phyloP scores from a whole-genome alignment of 495 filamentous ascomycete species.

The Cercophora sp. region DNA sequence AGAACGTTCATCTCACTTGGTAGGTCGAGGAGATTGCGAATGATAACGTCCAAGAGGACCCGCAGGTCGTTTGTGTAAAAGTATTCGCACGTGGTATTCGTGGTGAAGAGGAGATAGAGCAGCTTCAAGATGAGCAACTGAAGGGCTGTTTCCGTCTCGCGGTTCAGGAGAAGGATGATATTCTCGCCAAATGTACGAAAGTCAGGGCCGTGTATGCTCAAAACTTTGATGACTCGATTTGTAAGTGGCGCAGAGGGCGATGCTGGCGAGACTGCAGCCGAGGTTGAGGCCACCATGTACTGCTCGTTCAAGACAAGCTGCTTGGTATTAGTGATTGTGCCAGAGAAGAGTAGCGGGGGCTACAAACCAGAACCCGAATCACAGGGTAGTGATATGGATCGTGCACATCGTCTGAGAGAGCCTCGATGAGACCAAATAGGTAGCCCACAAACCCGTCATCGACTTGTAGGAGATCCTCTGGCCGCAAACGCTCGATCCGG shows the following conservation, averaged over 20 bases:
- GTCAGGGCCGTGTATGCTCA: slow-evolving; percentile 69
- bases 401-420: slow-evolving; percentile 79
- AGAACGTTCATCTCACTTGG: slow-evolving; percentile 75
- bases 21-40: slow-evolving; percentile 91
- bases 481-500: slow-evolving; percentile 75
- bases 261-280: slow-evolving; percentile 50
- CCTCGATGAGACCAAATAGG: slow-evolving; percentile 85
- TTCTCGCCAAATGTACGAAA: slow-evolving; percentile 98
- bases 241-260: slow-evolving; percentile 56
- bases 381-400: slow-evolving; percentile 97
- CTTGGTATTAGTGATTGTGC: background rate
- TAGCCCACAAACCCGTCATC: slow-evolving; percentile 82
- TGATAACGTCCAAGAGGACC: slow-evolving; percentile 91
- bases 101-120: slow-evolving; percentile 91
- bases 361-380: slow-evolving; percentile 80
- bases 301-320: slow-evolving; percentile 97
- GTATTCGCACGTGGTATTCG: slow-evolving; percentile 85
- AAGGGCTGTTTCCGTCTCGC: slow-evolving; percentile 88
- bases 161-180: slow-evolving; percentile 91
- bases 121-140: slow-evolving; percentile 94
- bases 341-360: background rate
- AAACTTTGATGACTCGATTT: slow-evolving; percentile 87
- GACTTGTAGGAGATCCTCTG: slow-evolving; percentile 72
- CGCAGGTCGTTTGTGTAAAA: slow-evolving; percentile 97
- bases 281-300: slow-evolving; percentile 79